Percentiles rank a stretch among this genome's conserved stretches.
These are phyloP conservation scores for Zygosaccharomyces gambellarensis DNA, from an alignment of 805 yeast genomes.

Conservation along the genomic window DNA sequence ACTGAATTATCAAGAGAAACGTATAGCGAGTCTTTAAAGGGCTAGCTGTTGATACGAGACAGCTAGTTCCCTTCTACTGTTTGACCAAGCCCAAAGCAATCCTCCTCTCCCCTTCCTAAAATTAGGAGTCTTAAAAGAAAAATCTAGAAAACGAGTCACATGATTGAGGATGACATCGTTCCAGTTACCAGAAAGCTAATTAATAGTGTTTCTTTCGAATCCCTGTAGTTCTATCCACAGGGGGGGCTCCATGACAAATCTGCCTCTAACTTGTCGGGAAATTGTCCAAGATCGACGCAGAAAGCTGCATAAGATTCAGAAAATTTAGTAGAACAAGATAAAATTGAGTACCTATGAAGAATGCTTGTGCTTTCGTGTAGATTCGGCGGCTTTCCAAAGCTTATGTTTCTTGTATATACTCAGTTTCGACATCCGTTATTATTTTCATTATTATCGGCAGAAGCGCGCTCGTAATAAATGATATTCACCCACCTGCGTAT, in stretches of 20 bases:
- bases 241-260: too few relatives aligned
- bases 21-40: too few relatives aligned
- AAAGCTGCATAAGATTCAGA: too few relatives aligned
- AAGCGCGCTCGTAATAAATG: conserved; percentile 77
- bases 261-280: too few relatives aligned
- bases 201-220: background rate
- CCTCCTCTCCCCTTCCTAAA: background rate
- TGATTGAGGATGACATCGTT: conserved; percentile 37
- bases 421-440: background rate
- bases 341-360: background rate
- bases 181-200: background rate
- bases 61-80: too few relatives aligned
- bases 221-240: too few relatives aligned
- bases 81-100: background rate
- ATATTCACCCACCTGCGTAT: conserved; percentile 89
- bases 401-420: too few relatives aligned
- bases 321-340: background rate
- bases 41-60: too few relatives aligned
- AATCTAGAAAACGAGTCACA: background rate
- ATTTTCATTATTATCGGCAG: conserved; percentile 56
- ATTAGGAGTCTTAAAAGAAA: background rate
- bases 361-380: background rate
- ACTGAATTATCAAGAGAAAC: background rate
- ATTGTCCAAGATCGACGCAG: too few relatives aligned
- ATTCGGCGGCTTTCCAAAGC: too few relatives aligned